Percentiles rank a stretch among this genome's conserved stretches.
phyloP scores from a whole-genome alignment of 352 stramenopile genomes.

The Phytophthora cajani region DNA sequence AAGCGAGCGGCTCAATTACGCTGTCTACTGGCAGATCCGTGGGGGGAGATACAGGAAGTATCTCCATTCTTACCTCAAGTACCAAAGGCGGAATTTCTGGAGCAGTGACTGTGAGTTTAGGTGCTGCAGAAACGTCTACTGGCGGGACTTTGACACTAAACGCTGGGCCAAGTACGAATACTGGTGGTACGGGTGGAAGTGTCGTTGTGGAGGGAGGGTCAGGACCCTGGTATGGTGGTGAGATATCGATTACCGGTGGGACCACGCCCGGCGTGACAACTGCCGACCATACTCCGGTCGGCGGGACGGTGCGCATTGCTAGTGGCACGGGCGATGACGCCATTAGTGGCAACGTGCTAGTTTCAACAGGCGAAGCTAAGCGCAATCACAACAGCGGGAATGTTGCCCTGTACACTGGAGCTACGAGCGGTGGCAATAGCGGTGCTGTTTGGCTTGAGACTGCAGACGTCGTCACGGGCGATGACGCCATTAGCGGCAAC shows the following conservation, averaged over 20 bases:
- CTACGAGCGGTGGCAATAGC: constrained; percentile 24
- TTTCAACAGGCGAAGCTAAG: constrained; percentile 23
- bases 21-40: constrained; percentile 38
- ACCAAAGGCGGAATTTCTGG: constrained; percentile 40
- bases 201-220: constrained; percentile 29
- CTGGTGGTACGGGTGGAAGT: constrained; percentile 33
- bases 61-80: constrained; percentile 35
- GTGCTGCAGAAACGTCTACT: constrained; percentile 24
- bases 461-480: constrained; percentile 20
- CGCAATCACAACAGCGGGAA: constrained; percentile 24
- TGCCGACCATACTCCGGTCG: neutral
- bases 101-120: constrained; percentile 38
- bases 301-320: constrained; percentile 30
- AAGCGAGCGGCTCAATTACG: constrained; percentile 37
- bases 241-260: constrained; percentile 39
- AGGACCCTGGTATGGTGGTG: constrained; percentile 26
- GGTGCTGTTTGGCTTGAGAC: constrained; percentile 40
- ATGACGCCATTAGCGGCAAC: constrained; percentile 27
- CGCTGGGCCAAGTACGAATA: constrained; percentile 31
- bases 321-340: constrained; percentile 33
- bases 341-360: constrained; percentile 30
- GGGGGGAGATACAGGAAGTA: constrained; percentile 39
- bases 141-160: constrained; percentile 37
- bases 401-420: constrained; percentile 33
- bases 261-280: neutral